Base-by-base conservation (phyloP, 2,329 filamentous ascomycete genomes). In the Aspergillus ustus region DNA sequence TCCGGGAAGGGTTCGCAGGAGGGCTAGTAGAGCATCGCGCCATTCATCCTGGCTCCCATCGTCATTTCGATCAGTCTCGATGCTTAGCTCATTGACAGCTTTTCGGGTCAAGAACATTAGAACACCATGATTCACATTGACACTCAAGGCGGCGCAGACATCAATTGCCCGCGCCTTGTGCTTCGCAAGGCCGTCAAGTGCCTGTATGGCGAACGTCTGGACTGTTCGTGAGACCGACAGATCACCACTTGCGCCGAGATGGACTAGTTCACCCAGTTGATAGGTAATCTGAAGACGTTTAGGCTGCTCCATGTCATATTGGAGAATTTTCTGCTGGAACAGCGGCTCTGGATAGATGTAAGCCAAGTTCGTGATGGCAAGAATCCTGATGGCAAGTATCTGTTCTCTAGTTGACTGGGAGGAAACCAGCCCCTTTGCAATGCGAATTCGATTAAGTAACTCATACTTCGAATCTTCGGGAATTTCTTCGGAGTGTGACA, bases 101-200 rank as follows among this genome's bases (percentile, higher is more conserved):
- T 96, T 97, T 59, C 94, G 87, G 53, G 97, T 90, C 67, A 97
- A 86, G 72, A 97, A 98, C 67, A 98, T 90, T 49, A 99, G 84
- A 31, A 98, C 90, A 15, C 95, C 96, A 70, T 99, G 96, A 70
- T 96, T 98, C 43, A 98, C 94, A 69, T 94, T 97, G 57, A 96
- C 92, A 71, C 93, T 96, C 46, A 99, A 82, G n/a, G 95, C 93
- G 46, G 92, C 89, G 65, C 93, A 89, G 25, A 99, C 90, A 74
- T 99, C 95, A 37, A 87, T 82, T 31, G 89, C 86, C 72, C 92
- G 93, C 60, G 84, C 81, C 69, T 91, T 89, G 73, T 92, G 92
- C 72, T 88, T 90, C 7, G 91, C 88, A 60, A 99, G 83, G n/a
- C 92, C 91, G 73, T 97, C 93, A 54, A 99, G 82, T 0, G 94